Percentiles rank a stretch among this genome's conserved stretches.
These are phyloP conservation scores for Leishmania mexicana DNA, from an alignment of 208 protist species.

Conservation along the genomic window DNA sequence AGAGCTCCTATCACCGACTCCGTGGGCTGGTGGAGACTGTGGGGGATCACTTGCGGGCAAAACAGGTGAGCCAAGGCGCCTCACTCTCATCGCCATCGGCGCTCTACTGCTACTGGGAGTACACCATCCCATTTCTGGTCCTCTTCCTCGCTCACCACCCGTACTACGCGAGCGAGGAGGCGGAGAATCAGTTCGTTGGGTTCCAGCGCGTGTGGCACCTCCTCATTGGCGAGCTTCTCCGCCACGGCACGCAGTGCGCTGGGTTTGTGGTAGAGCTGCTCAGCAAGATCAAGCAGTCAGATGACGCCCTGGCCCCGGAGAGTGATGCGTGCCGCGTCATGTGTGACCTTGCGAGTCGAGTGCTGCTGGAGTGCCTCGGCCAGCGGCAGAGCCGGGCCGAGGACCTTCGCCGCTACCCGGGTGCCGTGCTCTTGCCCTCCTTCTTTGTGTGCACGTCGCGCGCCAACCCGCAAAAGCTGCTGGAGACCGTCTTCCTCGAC, in stretches of 20 bases:
- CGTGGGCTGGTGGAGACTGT: constrained; percentile 43
- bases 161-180: constrained; percentile 61
- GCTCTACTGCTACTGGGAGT: constrained; percentile 76
- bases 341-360: constrained; percentile 69
- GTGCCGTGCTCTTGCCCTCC: constrained; percentile 60
- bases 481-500: constrained; percentile 56
- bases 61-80: constrained; percentile 38
- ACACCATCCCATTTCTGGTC: constrained; percentile 78
- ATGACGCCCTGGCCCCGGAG: constrained; percentile 63
- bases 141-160: constrained; percentile 82
- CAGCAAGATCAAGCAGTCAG: constrained; percentile 66
- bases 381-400: constrained; percentile 59
- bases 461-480: constrained; percentile 23
- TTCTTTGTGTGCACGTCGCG: constrained; percentile 55
- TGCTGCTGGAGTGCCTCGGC: constrained; percentile 68
- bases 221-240: constrained; percentile 82
- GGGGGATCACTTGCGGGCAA: constrained; percentile 52
- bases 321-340: constrained; percentile 57
- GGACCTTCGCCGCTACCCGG: constrained; percentile 68
- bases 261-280: constrained; percentile 79
- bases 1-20: constrained; percentile 54
- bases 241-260: constrained; percentile 62
- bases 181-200: constrained; percentile 45
- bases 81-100: constrained; percentile 56
- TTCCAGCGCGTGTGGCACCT: constrained; percentile 87